phyloP scores from a whole-genome alignment of 2,329 filamentous ascomycete genomes.

The Conoideocrella luteorostrata region DNA sequence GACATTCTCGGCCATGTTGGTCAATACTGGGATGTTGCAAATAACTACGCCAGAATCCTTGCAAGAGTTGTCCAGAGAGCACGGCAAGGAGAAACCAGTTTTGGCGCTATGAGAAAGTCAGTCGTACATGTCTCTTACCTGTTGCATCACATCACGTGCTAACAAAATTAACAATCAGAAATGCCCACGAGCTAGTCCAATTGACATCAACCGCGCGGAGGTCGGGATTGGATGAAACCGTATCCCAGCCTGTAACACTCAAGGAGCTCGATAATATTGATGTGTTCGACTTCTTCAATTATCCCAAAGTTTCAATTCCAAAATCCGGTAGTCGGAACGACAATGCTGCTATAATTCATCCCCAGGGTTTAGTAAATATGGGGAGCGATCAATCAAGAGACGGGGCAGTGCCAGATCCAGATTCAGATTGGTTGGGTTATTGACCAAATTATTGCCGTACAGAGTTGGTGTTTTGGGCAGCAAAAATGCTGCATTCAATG shows the following conservation, averaged over 20 bases:
- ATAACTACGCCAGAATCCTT: slow-evolving; percentile 34
- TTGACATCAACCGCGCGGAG: slow-evolving; percentile 28
- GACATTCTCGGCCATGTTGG: slow-evolving; percentile 35
- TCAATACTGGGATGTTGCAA: slow-evolving; percentile 37
- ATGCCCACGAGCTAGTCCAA: slow-evolving; percentile 32
- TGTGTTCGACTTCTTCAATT: slow-evolving; percentile 40
- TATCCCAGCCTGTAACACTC: slow-evolving; percentile 30
- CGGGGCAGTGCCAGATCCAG: slow-evolving; percentile 9
- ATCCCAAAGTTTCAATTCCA: slow-evolving; percentile 26
- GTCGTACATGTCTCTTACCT: slow-evolving; percentile 6
- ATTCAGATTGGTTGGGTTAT: slow-evolving; percentile 15
- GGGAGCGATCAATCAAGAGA: slow-evolving; percentile 3
- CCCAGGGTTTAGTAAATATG: slow-evolving; percentile 10
- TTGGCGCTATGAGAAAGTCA: slow-evolving; percentile 34
- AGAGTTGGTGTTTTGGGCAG: not conserved
- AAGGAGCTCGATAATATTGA: slow-evolving; percentile 38
- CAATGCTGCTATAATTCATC: slow-evolving; percentile 19
- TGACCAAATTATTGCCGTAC: not conserved
- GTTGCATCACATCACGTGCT: not conserved
- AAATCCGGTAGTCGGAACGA: slow-evolving; percentile 6
- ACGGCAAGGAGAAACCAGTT: slow-evolving; percentile 28
- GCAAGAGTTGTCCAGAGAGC: slow-evolving; percentile 31
- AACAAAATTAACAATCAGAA: slow-evolving; percentile 20
- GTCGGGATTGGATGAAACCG: slow-evolving; percentile 31
- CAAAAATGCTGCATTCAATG: too few species aligned